A percentile compares a stretch with the other conserved stretches of the same genome.
phyloP scores from a whole-genome alignment of 2,329 filamentous ascomycete species.

The Piedraia hortae region DNA sequence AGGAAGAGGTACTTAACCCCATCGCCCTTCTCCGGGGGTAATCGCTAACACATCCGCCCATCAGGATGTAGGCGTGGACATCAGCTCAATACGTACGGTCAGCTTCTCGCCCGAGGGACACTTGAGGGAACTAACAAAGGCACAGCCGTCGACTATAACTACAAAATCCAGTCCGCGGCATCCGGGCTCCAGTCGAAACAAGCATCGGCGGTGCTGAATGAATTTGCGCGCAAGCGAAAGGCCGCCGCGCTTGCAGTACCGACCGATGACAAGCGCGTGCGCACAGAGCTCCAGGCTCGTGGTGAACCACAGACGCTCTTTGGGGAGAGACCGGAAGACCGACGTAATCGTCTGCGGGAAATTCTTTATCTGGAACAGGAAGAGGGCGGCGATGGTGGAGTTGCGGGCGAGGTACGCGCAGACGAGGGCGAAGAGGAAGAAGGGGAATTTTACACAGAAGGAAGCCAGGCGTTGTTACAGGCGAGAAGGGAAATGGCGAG shows the following conservation, averaged over 20 bases:
- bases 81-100: slow-evolving; percentile 34
- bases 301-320: slow-evolving; percentile 90
- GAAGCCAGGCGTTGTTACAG: slow-evolving; percentile 42
- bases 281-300: slow-evolving; percentile 51
- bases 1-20: slow-evolving; percentile 26
- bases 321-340: slow-evolving; percentile 62
- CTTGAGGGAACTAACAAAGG: slow-evolving; percentile 1
- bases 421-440: slow-evolving; percentile 42
- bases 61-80: slow-evolving; percentile 30
- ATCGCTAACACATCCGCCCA: no score
- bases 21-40: slow-evolving; percentile 6
- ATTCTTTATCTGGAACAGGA: slow-evolving; percentile 42
- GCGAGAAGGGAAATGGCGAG: slow-evolving; percentile 54
- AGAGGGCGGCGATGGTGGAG: slow-evolving; percentile 28
- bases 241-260: slow-evolving; percentile 76
- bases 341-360: slow-evolving; percentile 63
- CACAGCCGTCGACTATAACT: slow-evolving; percentile 49
- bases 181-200: slow-evolving; percentile 50
- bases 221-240: slow-evolving; percentile 75
- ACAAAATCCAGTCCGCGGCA: slow-evolving; percentile 41
- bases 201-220: slow-evolving; percentile 57
- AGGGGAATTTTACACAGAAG: slow-evolving; percentile 87
- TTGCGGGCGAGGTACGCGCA: slow-evolving; percentile 21
- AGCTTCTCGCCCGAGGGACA: slow-evolving; percentile 3
- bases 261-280: slow-evolving; percentile 74